Conservation (phyloP, 495 filamentous ascomycete species). For the Penicillium paxilli region DNA sequence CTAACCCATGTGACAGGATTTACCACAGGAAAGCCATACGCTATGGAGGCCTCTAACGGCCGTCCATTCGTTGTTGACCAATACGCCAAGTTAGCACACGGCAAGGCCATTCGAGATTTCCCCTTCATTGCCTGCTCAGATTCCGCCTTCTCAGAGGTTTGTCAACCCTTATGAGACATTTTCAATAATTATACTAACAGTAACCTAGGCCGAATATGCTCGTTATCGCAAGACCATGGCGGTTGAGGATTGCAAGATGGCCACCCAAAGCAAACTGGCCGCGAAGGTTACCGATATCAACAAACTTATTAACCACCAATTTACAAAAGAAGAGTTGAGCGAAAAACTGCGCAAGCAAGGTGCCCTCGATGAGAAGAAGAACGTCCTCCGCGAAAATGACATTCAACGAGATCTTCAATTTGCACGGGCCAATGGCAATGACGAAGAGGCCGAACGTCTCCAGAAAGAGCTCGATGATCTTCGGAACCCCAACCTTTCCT, state of each 20-base stretch:
- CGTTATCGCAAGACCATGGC: conserved; percentile 78
- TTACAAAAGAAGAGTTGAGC: conserved; percentile 77
- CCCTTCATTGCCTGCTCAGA: conserved; percentile 85
- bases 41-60: conserved; percentile 67
- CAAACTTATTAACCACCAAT: conserved; percentile 69
- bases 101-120: conserved; percentile 73
- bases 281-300: conserved; percentile 82
- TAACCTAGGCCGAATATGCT: conserved; percentile 76
- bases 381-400: conserved; percentile 62
- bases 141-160: conserved; percentile 68
- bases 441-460: conserved; percentile 56
- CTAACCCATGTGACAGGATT: conserved; percentile 56
- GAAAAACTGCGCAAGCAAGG: conserved; percentile 72
- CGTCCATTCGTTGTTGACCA: conserved; percentile 72
- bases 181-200: conserved; percentile 29
- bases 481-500: conserved; percentile 67
- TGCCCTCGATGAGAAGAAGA: conserved; percentile 57
- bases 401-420: conserved; percentile 60
- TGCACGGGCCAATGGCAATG: conserved; percentile 64
- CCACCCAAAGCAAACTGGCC: conserved; percentile 62
- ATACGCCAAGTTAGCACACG: conserved; percentile 72
- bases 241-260: conserved; percentile 68
- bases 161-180: not conserved
- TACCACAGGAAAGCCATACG: conserved; percentile 74
- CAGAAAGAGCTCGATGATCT: conserved; percentile 69